Evolutionary conservation across 2,329 filamentous ascomycete species (phyloP), one percentile per base, ranked within the genome.

Genomic region (Macroventuria anomochaeta): DNA sequence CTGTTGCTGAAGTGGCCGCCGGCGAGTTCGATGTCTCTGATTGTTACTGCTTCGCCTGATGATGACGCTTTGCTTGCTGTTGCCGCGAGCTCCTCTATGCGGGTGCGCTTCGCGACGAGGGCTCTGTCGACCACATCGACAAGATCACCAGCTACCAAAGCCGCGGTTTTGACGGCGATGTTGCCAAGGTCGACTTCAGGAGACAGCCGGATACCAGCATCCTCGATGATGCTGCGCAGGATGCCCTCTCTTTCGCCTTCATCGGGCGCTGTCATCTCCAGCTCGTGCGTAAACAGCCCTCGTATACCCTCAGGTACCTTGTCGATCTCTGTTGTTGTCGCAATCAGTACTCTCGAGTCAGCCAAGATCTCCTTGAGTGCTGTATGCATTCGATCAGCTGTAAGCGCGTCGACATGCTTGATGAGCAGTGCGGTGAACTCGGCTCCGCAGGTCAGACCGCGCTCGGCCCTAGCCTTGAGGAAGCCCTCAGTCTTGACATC

Each of bases 401-500:
- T 96, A 59, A 99, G 78, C 0, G 93, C 90, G 63, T 99, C 95
- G 33, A 97, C 85, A 66, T 99, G 95, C 55, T 88, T 87, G 62
- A 99, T 83, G n/a, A 97, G 80, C 42, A 99, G 77, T 5, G 89
- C 88, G 39, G 93, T 97, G 67, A 85, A 90, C 63, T 92, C 88
- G 0, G 91, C 76, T 0, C 95, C 95, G 69, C 95, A 97, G 61
- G 88, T 89, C 72, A 97, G 87, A 7, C 92, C 95, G 53, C 95
- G 85, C 57, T 96, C 95, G 1, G 92, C 90, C 43, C 95, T 85
- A 3, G 90, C 91, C 69, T 95, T 89, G 13, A 99, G 79, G 62
- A 96, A 90, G 0, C 90, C 93, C 69, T 97, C 93, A 0, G 93
- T 96, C 76, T 97, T 97, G 23, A 96, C 89, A 69, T 99, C 95